Percentiles rank a stretch among this genome's conserved stretches.
Evolutionary conservation across 2,329 filamentous ascomycete genomes (phyloP).

Genomic region (Exserohilum turcica): DNA sequence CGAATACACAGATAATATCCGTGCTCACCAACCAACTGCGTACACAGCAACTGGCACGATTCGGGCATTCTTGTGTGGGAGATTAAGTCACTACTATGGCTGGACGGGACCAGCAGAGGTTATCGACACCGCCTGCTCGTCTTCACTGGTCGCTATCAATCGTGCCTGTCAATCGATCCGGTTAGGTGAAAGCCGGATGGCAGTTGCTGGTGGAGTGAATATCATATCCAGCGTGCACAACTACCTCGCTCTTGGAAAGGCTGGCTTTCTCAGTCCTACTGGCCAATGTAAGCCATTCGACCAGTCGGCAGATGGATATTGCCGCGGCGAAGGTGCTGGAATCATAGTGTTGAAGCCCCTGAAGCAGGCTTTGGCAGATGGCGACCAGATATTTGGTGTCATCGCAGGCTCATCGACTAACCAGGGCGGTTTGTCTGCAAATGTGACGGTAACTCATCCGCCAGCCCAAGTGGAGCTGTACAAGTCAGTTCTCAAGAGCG

Average conservation of each 20-base stretch:
- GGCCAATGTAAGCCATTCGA: conserved; percentile 4
- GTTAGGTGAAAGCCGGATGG: conserved; percentile 34
- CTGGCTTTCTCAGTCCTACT: not conserved
- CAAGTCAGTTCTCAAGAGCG: conserved; percentile 35
- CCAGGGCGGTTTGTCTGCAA: conserved; percentile 38
- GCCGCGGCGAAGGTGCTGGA: conserved; percentile 1
- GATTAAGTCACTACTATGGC: conserved; percentile 34
- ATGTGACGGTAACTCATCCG: conserved; percentile 22
- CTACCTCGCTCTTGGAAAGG: conserved; percentile 1
- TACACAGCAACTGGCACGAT: conserved; percentile 28
- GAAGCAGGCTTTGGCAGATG: conserved; percentile 29
- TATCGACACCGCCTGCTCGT: conserved; percentile 47
- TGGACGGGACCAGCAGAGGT: conserved; percentile 33
- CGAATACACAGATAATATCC: conserved; percentile 37
- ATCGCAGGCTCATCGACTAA: conserved; percentile 37
- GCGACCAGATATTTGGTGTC: conserved; percentile 37
- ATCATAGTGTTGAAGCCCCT: conserved; percentile 38
- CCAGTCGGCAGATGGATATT: conserved; percentile 1
- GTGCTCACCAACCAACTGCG: conserved; percentile 19
- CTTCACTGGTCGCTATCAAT: conserved; percentile 39
- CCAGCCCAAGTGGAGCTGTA: conserved; percentile 21
- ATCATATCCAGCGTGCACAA: conserved; percentile 12
- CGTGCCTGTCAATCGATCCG: conserved; percentile 33
- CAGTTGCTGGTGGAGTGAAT: conserved; percentile 34
- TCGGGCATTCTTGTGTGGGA: conserved; percentile 29